These are phyloP conservation scores for Saturnispora zaruensis DNA, from an alignment of 805 yeast species.

Conservation along the genomic window DNA sequence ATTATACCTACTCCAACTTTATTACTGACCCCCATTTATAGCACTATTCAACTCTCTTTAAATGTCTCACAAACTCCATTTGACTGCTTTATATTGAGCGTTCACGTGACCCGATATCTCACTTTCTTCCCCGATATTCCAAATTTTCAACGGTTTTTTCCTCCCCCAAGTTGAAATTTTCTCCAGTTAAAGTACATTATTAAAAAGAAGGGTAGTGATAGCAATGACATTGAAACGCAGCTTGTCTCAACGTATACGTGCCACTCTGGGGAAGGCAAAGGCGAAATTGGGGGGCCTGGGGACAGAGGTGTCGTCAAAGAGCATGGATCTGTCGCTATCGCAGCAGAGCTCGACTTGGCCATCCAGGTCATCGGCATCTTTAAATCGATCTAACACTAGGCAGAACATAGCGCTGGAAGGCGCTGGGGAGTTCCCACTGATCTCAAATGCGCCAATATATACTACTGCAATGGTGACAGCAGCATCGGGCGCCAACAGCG, in stretches of 20 bases:
- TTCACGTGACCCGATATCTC: not conserved
- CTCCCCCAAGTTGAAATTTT: constrained; percentile 1
- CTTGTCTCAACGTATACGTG: constrained; percentile 13
- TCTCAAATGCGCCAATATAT: constrained; percentile 5
- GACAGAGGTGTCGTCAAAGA: not conserved
- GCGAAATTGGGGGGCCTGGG: constrained; percentile 7
- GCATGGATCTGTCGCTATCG: not conserved
- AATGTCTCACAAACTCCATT: too few relatives aligned
- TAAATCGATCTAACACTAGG: not conserved
- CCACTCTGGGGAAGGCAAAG: constrained; percentile 14
- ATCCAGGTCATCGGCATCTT: not conserved
- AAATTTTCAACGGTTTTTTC: not conserved
- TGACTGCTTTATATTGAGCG: too few relatives aligned
- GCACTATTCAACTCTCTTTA: too few relatives aligned
- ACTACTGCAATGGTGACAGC: not conserved
- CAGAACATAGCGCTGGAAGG: constrained; percentile 1
- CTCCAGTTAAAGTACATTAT: not conserved
- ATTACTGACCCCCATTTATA: too few relatives aligned
- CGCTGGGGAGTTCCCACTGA: constrained; percentile 3
- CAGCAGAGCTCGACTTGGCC: not conserved
- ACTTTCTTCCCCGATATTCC: not conserved
- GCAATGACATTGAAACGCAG: constrained; percentile 16
- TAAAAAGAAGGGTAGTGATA: not conserved
- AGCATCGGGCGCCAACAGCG: not conserved
- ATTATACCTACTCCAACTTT: too few relatives aligned